These are phyloP conservation scores for Bretziella fagacearum DNA, from an alignment of 2,329 filamentous ascomycete species.

Conservation along the genomic window DNA sequence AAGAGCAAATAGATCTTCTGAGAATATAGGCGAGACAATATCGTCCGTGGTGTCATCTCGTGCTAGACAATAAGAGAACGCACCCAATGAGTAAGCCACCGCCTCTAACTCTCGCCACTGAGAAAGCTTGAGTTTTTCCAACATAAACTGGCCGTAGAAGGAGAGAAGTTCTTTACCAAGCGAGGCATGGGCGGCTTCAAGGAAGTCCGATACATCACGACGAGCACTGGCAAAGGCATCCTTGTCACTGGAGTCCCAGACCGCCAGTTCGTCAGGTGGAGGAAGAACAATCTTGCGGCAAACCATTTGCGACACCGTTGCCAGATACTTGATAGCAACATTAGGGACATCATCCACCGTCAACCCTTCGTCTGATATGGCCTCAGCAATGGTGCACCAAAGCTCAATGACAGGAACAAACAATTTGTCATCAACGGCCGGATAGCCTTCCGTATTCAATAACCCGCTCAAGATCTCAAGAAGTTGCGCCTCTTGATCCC, in stretches of 20 bases:
- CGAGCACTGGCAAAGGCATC: slow-evolving; percentile 54
- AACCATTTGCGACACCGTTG: slow-evolving; percentile 43
- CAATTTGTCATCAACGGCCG: slow-evolving; percentile 56
- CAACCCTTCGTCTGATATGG: slow-evolving; percentile 41
- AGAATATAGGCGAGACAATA: slow-evolving; percentile 44
- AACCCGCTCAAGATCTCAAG: slow-evolving; percentile 46
- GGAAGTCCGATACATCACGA: slow-evolving; percentile 61
- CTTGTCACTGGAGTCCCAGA: slow-evolving; percentile 55
- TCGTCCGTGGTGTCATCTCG: slow-evolving; percentile 42
- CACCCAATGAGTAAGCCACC: slow-evolving; percentile 45
- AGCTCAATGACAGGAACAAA: slow-evolving; percentile 63
- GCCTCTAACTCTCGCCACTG: slow-evolving; percentile 45
- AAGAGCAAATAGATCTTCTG: slow-evolving; percentile 24
- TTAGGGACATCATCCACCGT: slow-evolving; percentile 30
- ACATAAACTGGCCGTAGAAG: slow-evolving; percentile 38
- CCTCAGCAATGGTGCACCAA: slow-evolving; percentile 62
- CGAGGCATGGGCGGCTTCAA: slow-evolving; percentile 53
- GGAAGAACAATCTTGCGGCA: slow-evolving; percentile 57
- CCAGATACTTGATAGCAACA: slow-evolving; percentile 8
- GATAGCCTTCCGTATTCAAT: slow-evolving; percentile 46
- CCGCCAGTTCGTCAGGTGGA: slow-evolving; percentile 34
- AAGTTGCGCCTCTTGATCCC: slow-evolving; percentile 34
- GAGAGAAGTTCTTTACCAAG: slow-evolving; percentile 38
- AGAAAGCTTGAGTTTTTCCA: slow-evolving; percentile 21
- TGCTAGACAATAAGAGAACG: slow-evolving; percentile 47